These are phyloP conservation scores for Peronosclerospora sorghi DNA, from an alignment of 352 stramenopile genomes.

Conservation along the genomic window DNA sequence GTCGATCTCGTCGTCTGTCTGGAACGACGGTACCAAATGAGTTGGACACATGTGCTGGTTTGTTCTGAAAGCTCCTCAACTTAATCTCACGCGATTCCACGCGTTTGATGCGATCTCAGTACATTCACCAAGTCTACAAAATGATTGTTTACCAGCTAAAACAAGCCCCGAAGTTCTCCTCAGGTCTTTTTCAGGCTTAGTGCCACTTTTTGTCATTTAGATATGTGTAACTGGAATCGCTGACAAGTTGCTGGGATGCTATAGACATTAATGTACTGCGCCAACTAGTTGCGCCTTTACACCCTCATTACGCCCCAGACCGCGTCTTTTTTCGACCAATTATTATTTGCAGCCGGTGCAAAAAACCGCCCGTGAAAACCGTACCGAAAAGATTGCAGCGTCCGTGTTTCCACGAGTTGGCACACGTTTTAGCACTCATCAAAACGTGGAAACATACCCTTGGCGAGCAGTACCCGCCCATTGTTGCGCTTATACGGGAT, in stretches of 20 bases:
- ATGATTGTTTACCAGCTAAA: slow-evolving; percentile 17
- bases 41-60: background rate
- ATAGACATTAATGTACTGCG: slow-evolving; percentile 26
- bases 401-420: slow-evolving; percentile 10
- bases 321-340: slow-evolving; percentile 28
- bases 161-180: slow-evolving; percentile 4
- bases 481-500: too few species aligned
- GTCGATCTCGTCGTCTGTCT: background rate
- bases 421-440: slow-evolving; percentile 40
- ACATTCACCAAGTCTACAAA: slow-evolving; percentile 17
- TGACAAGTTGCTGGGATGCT: too few species aligned
- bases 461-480: slow-evolving; percentile 38
- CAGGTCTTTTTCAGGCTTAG: slow-evolving; percentile 14
- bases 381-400: slow-evolving; percentile 15
- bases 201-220: background rate
- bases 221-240: too few species aligned
- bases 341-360: slow-evolving; percentile 29
- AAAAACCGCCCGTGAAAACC: too few species aligned
- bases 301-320: slow-evolving; percentile 30
- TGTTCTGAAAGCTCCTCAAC: slow-evolving; percentile 22
- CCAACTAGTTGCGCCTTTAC: slow-evolving; percentile 49
- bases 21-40: background rate
- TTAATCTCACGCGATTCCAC: slow-evolving; percentile 16
- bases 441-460: slow-evolving; percentile 53
- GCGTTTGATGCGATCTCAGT: slow-evolving; percentile 10